A percentile compares a stretch with the other conserved stretches of the same genome.
Conservation (phyloP, 345 rosid species). For the Populus nigra region DNA sequence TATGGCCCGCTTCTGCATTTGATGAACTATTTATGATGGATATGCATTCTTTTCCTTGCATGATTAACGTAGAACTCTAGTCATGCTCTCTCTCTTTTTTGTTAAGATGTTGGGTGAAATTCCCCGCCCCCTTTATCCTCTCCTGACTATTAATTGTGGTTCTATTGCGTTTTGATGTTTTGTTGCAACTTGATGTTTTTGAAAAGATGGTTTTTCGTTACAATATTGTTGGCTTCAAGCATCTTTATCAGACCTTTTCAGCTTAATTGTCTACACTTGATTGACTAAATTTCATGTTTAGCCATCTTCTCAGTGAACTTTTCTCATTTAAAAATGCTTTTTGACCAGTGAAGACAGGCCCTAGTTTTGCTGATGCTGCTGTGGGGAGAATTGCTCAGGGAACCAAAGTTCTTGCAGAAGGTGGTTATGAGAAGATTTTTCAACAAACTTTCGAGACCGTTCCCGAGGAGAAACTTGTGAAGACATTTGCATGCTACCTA, state of each 20-base stretch:
- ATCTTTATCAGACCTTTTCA: neutral
- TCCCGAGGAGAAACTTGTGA: conserved; percentile 75
- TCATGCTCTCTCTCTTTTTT: neutral
- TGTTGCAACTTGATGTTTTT: neutral
- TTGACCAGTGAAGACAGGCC: conserved; percentile 80
- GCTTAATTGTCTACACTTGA: neutral
- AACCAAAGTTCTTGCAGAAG: conserved; percentile 88
- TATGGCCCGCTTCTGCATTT: neutral
- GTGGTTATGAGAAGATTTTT: conserved; percentile 90
- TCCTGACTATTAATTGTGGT: neutral
- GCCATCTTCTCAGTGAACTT: neutral
- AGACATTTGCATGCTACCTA: conserved; percentile 80
- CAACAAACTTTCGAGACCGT: conserved; percentile 66
- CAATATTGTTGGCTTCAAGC: neutral
- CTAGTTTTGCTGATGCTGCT: conserved; percentile 92
- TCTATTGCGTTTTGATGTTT: neutral
- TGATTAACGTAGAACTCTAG: neutral
- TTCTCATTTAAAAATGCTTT: neutral
- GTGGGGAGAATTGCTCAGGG: conserved; percentile 87
- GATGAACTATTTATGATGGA: neutral
- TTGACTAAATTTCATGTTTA: neutral
- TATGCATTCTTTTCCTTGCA: neutral
- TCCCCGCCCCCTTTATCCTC: neutral
- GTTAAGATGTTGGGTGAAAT: neutral
- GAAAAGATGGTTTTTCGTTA: neutral